Evolutionary conservation across 768 basidiomycete species (phyloP).

Genomic region (Leccinum uliginosum): DNA sequence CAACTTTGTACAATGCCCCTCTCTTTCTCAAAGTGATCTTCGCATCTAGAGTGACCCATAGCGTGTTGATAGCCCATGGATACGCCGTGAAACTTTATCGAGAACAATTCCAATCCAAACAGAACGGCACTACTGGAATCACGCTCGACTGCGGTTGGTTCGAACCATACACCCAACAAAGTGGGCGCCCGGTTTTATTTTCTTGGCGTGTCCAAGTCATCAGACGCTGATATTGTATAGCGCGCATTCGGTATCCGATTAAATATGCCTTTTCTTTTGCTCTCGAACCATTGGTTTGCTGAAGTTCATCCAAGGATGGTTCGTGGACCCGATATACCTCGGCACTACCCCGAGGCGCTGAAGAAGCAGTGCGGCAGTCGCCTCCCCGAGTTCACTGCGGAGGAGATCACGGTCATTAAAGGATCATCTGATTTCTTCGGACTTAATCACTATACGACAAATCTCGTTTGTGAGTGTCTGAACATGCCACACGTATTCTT

Average conservation of each 20-base stretch:
- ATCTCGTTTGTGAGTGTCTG: conserved; percentile 53
- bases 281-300: conserved; percentile 20
- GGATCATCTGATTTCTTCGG: conserved; percentile 74
- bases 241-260: conserved; percentile 75
- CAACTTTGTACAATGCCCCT: neutral
- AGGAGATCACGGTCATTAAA: conserved; percentile 55
- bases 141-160: conserved; percentile 77
- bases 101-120: conserved; percentile 57
- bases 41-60: conserved; percentile 58
- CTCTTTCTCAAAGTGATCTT: neutral
- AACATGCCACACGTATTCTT: neutral
- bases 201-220: neutral
- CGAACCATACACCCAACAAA: conserved; percentile 70
- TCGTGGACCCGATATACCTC: conserved; percentile 69
- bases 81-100: conserved; percentile 65
- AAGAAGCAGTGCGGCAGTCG: conserved; percentile 54
- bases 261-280: conserved; percentile 43
- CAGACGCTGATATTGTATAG: conserved; percentile 68
- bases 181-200: conserved; percentile 30
- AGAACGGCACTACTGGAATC: conserved; percentile 71
- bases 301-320: conserved; percentile 47
- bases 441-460: conserved; percentile 76
- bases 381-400: conserved; percentile 55
- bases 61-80: conserved; percentile 68
- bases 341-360: conserved; percentile 63